Base-by-base conservation (phyloP, 768 basidiomycete species). In the Tylopilus cervinicoccineus region DNA sequence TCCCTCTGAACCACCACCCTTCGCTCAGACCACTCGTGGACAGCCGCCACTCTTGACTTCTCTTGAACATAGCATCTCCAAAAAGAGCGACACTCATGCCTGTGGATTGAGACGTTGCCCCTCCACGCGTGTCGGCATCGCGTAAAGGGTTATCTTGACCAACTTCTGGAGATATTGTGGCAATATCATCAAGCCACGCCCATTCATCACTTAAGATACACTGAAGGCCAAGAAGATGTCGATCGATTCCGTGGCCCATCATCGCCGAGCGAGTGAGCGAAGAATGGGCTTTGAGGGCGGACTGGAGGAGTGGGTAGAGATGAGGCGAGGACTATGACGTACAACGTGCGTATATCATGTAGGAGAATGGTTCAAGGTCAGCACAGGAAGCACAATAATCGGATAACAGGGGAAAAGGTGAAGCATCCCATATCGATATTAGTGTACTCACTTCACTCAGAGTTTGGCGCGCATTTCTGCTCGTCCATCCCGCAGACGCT, bases 21-120 rank as follows among this genome's bases (percentile, higher is more conserved):
- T 88, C 86, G 67, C 87, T 92, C 54, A 96, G 66, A 7, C 87
- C 92, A 68, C 90, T 94, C 7, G 93, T 95, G 52, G 87, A 90
- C 33, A 96, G 72, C 56, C 85, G 87, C 94, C 93, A 96, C 51
- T 79, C 77, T 53, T 86, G 77, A 57, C 88, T 91, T 48, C 76
- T 76, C 19, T 72, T 69, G 68, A 89, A 95, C 10, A 91, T 62
- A 32, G 78, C 72, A 67, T 96, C 93, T 6, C 88, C 81, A 58
- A 96, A 88, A 6, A 96, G 64, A 1, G 75, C 60, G 14, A 46
- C 29, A n/a, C 20, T 40, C 11, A 20, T 23, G 22, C 31, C 37
- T 20, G 32, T 6, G 13, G 45, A n/a, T 19, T 32, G 41, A 12
- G 31, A 31, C 19, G 23, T 16, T 37, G 27, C 12, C 28, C 27